Evolutionary conservation across 2,329 filamentous ascomycete genomes (phyloP).

Genomic region (Aaosphaeria arxii): DNA sequence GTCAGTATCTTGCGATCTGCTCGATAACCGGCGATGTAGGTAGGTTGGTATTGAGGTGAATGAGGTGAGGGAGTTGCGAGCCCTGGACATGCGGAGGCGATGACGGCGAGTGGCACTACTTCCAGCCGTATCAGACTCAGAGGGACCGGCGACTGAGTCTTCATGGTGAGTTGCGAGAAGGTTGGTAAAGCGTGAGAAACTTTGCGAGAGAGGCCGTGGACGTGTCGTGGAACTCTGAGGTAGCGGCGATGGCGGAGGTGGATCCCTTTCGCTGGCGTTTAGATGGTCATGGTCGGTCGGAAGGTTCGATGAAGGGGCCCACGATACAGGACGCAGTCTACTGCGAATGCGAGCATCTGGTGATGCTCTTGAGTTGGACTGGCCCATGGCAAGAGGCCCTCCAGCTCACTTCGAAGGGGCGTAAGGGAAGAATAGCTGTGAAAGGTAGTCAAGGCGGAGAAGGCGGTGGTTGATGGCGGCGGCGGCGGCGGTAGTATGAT

Average conservation of each 20-base stretch:
- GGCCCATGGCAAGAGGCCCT: constrained; percentile 35
- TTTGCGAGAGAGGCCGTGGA: constrained; percentile 19
- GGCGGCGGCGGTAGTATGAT: constrained; percentile 1
- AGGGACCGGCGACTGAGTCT: constrained; percentile 30
- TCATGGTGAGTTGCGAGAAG: constrained; percentile 25
- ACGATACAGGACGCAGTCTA: constrained; percentile 29
- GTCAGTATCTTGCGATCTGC: constrained; percentile 14
- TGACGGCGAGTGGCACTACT: constrained; percentile 16
- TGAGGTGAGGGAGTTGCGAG: constrained; percentile 32
- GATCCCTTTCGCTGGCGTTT: neutral
- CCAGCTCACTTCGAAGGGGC: constrained; percentile 12
- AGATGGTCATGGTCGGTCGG: constrained; percentile 13
- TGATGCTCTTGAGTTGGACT: constrained; percentile 33
- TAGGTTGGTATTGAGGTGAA: constrained; percentile 26
- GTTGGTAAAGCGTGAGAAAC: constrained; percentile 24
- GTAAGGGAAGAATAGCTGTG: constrained; percentile 6
- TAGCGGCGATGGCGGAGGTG: too few relatives aligned
- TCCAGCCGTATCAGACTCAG: constrained; percentile 11
- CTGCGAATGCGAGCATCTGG: constrained; percentile 20
- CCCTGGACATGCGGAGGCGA: constrained; percentile 31
- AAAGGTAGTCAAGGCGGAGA: neutral
- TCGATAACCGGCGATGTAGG: constrained; percentile 26
- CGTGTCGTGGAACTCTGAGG: constrained; percentile 5
- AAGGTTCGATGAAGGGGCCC: constrained; percentile 26
- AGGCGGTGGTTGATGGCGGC: neutral